phyloP scores from a whole-genome alignment of 441 rosid species.

The Aquilaria agallochum region DNA sequence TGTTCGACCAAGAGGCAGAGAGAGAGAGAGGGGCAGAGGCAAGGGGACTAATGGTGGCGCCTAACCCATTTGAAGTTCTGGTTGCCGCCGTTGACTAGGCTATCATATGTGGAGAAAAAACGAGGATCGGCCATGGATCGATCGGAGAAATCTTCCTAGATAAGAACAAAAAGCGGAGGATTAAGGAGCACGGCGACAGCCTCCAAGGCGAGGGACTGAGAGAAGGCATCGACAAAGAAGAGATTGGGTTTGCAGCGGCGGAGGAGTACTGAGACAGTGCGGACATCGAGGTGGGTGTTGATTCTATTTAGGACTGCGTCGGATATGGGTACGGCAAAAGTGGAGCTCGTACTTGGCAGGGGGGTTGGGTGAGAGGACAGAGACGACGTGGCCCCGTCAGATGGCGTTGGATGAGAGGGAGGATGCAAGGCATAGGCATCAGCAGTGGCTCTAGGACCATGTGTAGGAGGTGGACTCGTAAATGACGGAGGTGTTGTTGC shows the following conservation, averaged over 20 bases:
- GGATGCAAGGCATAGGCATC: conserved; percentile 71
- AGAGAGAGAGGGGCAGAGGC: no score
- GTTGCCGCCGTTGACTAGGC: conserved; percentile 38
- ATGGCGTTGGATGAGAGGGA: conserved; percentile 47
- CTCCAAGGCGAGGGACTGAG: conserved; percentile 31
- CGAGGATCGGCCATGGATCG: conserved; percentile 10
- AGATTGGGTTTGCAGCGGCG: conserved; percentile 45
- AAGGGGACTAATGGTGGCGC: conserved; percentile 16
- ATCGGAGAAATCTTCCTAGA: conserved; percentile 22
- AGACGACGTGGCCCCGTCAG: conserved; percentile 48
- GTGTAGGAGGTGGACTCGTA: conserved; percentile 49
- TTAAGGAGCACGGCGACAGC: conserved; percentile 30
- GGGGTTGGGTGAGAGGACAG: conserved; percentile 63
- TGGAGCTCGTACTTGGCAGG: conserved; percentile 91
- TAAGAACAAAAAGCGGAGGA: conserved; percentile 37
- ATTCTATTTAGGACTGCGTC: conserved; percentile 61
- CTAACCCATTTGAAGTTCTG: conserved; percentile 42
- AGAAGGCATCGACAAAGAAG: conserved; percentile 41
- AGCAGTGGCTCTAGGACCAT: conserved; percentile 66
- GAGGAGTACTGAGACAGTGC: conserved; percentile 42
- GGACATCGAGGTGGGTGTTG: conserved; percentile 59
- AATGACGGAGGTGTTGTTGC: conserved; percentile 57
- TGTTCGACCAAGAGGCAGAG: no score
- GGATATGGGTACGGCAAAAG: conserved; percentile 75
- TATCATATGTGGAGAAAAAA: conserved; percentile 35